These are phyloP conservation scores for Podospora fimiseda DNA, from an alignment of 495 filamentous ascomycete species.

Conservation along the genomic window DNA sequence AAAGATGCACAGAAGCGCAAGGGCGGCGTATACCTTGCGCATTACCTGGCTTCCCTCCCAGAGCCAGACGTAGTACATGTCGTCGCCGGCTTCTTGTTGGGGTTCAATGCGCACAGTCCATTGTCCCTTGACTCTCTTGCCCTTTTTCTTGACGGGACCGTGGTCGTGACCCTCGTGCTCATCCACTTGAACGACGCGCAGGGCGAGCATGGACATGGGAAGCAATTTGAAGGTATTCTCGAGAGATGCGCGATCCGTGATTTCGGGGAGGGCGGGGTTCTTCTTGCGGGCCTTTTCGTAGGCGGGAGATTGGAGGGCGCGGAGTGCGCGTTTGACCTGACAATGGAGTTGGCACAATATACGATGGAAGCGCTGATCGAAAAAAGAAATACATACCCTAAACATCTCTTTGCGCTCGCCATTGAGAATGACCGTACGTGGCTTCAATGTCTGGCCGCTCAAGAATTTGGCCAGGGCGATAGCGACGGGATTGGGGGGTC, in stretches of 20 bases:
- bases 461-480: slow-evolving; percentile 88
- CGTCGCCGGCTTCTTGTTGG: slow-evolving; percentile 85
- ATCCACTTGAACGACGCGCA: slow-evolving; percentile 84
- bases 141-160: slow-evolving; percentile 49
- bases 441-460: slow-evolving; percentile 76
- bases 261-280: slow-evolving; percentile 80
- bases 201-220: slow-evolving; percentile 87
- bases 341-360: background rate
- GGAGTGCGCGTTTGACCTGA: slow-evolving; percentile 91
- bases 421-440: slow-evolving; percentile 85
- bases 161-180: slow-evolving; percentile 64
- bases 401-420: slow-evolving; percentile 99
- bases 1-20: slow-evolving; percentile 75
- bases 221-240: slow-evolving; percentile 94
- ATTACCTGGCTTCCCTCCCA: slow-evolving; percentile 93
- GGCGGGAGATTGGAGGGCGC: slow-evolving; percentile 80
- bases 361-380: background rate
- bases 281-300: slow-evolving; percentile 84
- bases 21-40: slow-evolving; percentile 81
- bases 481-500: slow-evolving; percentile 79
- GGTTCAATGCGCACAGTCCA: slow-evolving; percentile 97
- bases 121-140: slow-evolving; percentile 86
- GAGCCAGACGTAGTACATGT: slow-evolving; percentile 94
- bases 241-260: slow-evolving; percentile 76
- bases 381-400: slow-evolving; percentile 53